Conservation (phyloP, 2,329 filamentous ascomycete genomes). For the Aspergillus sp. region DNA sequence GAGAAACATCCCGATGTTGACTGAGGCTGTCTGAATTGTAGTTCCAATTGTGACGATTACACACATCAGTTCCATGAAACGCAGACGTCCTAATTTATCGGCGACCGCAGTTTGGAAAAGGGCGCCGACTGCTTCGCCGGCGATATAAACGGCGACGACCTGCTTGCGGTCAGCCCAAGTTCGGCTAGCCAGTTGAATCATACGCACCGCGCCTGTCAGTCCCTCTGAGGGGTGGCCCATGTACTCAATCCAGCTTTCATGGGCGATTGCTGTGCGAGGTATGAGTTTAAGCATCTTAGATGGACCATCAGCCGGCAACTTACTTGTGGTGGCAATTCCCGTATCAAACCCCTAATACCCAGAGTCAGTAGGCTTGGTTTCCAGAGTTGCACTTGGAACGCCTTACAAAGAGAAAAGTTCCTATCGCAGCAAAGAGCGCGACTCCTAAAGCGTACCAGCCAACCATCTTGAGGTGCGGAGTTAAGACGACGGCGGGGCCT, state of each 20-base stretch:
- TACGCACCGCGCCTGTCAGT: conserved; percentile 53
- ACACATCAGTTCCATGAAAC: conserved; percentile 57
- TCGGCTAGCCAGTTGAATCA: not conserved
- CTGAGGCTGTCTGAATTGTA: conserved; percentile 54
- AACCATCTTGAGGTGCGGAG: conserved; percentile 32
- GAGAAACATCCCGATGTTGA: conserved; percentile 57
- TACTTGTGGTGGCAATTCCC: conserved; percentile 60
- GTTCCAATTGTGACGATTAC: conserved; percentile 56
- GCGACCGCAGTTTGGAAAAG: conserved; percentile 54
- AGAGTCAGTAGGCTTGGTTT: conserved; percentile 3
- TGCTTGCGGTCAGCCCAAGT: conserved; percentile 15
- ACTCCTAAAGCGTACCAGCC: conserved; percentile 52
- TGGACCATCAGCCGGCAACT: conserved; percentile 19
- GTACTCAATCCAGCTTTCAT: conserved; percentile 60
- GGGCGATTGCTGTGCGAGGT: conserved; percentile 51
- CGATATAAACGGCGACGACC: conserved; percentile 61
- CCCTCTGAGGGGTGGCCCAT: conserved; percentile 57
- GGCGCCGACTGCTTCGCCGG: conserved; percentile 58
- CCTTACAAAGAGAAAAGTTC: conserved; percentile 59
- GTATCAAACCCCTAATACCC: conserved; percentile 57
- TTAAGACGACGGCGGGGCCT: not conserved
- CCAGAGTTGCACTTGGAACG: not conserved
- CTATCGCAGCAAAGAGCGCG: conserved; percentile 58
- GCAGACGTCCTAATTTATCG: conserved; percentile 54
- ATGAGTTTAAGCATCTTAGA: not conserved